phyloP scores from a whole-genome alignment of 805 yeast species.

The Candida argentea region DNA sequence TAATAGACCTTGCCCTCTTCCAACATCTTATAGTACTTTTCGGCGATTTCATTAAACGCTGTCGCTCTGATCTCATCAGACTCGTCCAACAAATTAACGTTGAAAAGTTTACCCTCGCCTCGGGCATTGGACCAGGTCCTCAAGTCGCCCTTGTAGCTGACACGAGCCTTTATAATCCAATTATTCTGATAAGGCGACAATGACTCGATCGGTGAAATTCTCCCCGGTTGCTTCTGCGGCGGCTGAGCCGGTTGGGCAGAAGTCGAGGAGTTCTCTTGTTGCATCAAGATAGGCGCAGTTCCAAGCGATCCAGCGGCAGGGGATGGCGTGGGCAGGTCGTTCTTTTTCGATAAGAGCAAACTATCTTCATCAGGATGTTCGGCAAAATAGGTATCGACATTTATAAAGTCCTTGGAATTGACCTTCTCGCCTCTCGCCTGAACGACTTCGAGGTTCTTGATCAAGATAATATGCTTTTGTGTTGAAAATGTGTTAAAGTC shows the following conservation, averaged over 20 bases:
- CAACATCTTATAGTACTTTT: conserved; percentile 59
- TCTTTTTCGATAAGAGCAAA: conserved; percentile 8
- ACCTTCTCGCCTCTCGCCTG: conserved; percentile 26
- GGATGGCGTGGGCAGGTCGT: conserved; percentile 2
- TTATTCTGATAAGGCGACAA: conserved; percentile 82
- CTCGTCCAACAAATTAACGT: conserved; percentile 81
- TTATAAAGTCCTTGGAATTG: conserved; percentile 24
- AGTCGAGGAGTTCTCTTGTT: conserved; percentile 5
- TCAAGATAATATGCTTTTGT: conserved; percentile 37
- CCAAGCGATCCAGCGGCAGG: conserved; percentile 5
- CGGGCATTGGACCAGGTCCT: conserved; percentile 79
- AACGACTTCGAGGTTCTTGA: conserved; percentile 36
- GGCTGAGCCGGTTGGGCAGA: conserved; percentile 4
- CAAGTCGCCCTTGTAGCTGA: conserved; percentile 77
- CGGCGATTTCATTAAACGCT: conserved; percentile 83
- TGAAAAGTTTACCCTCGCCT: conserved; percentile 87
- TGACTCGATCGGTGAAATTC: conserved; percentile 69
- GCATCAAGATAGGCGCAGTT: too few relatives aligned
- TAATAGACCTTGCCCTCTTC: conserved; percentile 88
- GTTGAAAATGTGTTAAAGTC: conserved; percentile 37
- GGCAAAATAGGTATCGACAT: conserved; percentile 48
- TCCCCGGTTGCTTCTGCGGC: conserved; percentile 9
- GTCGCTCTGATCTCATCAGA: conserved; percentile 95
- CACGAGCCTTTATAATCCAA: conserved; percentile 93
- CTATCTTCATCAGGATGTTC: conserved; percentile 48